phyloP scores from a whole-genome alignment of 2,329 filamentous ascomycete species.

The Trichoderma sp. region DNA sequence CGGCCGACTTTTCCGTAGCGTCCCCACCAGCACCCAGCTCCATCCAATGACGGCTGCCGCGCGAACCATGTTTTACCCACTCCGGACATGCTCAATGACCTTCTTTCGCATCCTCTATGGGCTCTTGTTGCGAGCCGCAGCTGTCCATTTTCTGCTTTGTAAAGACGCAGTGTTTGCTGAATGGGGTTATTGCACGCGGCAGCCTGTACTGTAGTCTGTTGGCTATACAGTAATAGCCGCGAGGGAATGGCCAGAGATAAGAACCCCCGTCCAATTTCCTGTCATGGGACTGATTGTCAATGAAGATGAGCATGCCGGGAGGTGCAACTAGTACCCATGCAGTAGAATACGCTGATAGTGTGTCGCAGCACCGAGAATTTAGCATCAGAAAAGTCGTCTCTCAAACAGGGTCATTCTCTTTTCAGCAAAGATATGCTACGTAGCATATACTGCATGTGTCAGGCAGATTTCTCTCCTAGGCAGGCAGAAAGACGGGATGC shows the following conservation, averaged over 20 bases:
- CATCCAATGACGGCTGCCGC: not conserved
- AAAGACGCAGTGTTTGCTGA: not conserved
- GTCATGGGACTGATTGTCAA: not conserved
- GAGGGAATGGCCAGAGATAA: not conserved
- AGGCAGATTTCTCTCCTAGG: not conserved
- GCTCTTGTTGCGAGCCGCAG: not conserved
- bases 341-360: not conserved
- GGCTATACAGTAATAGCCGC: not conserved
- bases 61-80: not conserved
- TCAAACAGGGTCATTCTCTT: not conserved
- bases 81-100: not conserved
- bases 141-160: not conserved
- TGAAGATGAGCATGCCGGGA: too few species aligned
- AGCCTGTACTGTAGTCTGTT: not conserved
- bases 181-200: not conserved
- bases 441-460: constrained; percentile 12
- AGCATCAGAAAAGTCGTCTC: not conserved
- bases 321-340: not conserved
- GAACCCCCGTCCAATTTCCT: not conserved
- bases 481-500: not conserved
- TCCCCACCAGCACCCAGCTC: not conserved
- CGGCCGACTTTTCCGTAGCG: constrained; percentile 29
- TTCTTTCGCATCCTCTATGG: not conserved
- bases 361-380: not conserved
- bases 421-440: constrained; percentile 1